Conservation (phyloP, 2,329 filamentous ascomycete species). For the Talaromyces sp. region DNA sequence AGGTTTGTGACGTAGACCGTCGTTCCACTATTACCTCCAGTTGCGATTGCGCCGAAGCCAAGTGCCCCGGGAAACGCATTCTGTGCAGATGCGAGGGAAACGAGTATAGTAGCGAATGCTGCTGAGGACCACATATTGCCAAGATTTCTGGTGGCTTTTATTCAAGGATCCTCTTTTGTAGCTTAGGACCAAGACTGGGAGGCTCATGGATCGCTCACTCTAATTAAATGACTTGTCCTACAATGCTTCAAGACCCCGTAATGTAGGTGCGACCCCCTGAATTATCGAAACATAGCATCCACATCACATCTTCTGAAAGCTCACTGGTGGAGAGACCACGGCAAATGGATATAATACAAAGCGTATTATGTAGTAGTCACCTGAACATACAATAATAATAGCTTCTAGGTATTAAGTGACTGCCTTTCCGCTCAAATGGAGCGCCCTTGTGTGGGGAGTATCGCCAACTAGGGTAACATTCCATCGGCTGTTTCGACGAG, state of each 20-base stretch:
- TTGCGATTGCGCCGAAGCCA: conserved; percentile 48
- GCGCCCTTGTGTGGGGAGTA: background rate
- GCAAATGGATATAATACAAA: background rate
- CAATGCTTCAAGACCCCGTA: background rate
- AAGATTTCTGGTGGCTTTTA: background rate
- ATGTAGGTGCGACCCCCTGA: background rate
- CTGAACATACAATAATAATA: background rate
- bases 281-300: background rate
- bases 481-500: background rate
- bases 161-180: background rate
- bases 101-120: conserved; percentile 17
- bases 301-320: background rate
- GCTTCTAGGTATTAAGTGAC: background rate
- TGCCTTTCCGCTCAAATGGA: background rate
- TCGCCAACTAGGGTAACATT: background rate
- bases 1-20: conserved; percentile 51
- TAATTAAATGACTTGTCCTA: background rate
- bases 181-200: background rate
- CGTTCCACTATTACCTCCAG: conserved; percentile 46
- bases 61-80: conserved; percentile 50
- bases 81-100: conserved; percentile 21
- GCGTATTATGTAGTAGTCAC: background rate
- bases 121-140: conserved; percentile 12
- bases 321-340: background rate
- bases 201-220: background rate